Evolutionary conservation across 139 green algal genomes (phyloP).

Genomic region (Coelastrella sp.): DNA sequence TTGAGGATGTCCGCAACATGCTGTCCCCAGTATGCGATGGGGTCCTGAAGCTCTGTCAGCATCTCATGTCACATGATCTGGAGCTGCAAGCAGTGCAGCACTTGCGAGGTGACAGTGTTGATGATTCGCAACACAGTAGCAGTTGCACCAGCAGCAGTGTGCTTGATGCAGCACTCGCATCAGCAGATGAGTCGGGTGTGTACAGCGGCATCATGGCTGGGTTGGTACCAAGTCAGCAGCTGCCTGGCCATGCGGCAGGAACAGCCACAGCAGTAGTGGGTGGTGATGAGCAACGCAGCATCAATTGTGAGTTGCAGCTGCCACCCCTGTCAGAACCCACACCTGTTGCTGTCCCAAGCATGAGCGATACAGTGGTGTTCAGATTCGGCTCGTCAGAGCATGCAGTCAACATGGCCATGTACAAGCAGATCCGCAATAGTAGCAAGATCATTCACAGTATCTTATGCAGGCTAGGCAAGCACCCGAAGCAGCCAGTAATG

Average conservation of each 20-base stretch:
- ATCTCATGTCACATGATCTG: conserved; percentile 32
- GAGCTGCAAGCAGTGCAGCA: conserved; percentile 25
- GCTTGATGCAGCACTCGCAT: conserved; percentile 3
- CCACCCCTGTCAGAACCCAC: background rate
- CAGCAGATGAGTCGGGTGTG: background rate
- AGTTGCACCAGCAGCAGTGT: conserved; percentile 12
- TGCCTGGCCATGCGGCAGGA: background rate
- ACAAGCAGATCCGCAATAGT: conserved; percentile 8
- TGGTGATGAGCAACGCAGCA: no score
- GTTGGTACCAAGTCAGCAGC: background rate
- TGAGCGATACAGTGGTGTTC: conserved; percentile 16
- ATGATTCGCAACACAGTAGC: conserved; percentile 24
- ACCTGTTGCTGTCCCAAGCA: background rate
- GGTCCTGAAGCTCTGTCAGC: background rate
- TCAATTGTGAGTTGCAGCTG: background rate
- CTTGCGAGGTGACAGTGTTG: conserved; percentile 14
- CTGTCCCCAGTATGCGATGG: background rate
- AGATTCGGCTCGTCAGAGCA: conserved; percentile 27
- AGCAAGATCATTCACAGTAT: conserved; percentile 25
- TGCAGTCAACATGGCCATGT: background rate
- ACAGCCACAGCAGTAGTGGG: background rate
- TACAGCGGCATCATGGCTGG: conserved; percentile 32
- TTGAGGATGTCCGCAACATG: background rate
- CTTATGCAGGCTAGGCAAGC: background rate
- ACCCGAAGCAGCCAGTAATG: background rate